Conservation (phyloP, 176 grass and related monocot species). For the Zea luxurians region DNA sequence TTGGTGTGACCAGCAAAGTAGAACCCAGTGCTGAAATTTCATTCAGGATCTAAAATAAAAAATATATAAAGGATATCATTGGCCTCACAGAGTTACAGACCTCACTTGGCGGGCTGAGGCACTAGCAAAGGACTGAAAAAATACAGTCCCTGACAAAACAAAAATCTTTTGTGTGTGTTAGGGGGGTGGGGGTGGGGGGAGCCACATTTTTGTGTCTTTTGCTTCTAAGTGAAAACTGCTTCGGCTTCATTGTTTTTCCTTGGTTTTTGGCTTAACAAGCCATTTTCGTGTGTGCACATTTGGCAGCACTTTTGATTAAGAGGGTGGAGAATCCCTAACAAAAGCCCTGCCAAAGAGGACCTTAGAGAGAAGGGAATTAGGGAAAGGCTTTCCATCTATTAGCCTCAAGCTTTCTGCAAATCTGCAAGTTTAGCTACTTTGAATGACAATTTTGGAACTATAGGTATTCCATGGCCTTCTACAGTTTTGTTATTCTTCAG, state of each 20-base stretch:
- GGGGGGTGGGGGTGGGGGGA: background rate
- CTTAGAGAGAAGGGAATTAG: background rate
- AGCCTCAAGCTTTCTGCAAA: slow-evolving; percentile 2
- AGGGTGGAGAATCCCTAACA: background rate
- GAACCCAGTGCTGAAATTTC: background rate
- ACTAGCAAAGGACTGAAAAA: background rate
- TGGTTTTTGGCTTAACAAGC: background rate
- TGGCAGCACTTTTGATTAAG: background rate
- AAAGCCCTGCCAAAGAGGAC: background rate
- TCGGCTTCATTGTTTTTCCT: background rate
- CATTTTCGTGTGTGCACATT: background rate
- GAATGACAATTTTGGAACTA: slow-evolving; percentile 4
- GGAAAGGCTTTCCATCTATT: background rate
- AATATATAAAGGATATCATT: background rate
- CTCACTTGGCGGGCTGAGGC: background rate
- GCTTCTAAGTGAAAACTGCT: background rate
- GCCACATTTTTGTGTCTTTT: background rate
- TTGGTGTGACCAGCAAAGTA: slow-evolving; percentile 11
- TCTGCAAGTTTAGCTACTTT: slow-evolving; percentile 18
- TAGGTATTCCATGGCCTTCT: slow-evolving; percentile 29
- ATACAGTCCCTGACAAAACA: background rate
- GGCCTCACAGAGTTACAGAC: background rate
- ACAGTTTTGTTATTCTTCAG: slow-evolving; percentile 22
- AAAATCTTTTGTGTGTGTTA: too few relatives aligned
- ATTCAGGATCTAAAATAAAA: background rate